Percentiles rank a stretch among this genome's conserved stretches.
phyloP scores from a whole-genome alignment of 345 rosid genomes.

The Sisymbrium altissimum region DNA sequence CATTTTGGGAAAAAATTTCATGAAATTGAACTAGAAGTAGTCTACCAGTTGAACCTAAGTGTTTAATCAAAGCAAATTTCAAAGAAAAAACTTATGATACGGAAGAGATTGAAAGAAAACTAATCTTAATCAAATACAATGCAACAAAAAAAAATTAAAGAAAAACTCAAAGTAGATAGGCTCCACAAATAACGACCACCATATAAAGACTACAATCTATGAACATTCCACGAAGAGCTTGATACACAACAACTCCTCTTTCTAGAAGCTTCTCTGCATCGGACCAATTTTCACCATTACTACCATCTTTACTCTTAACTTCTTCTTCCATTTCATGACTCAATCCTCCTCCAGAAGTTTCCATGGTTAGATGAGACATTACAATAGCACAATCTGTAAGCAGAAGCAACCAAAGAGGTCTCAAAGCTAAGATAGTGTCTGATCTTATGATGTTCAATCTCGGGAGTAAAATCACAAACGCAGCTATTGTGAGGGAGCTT shows the following conservation, averaged over 20 bases:
- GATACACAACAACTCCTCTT: conserved; percentile 65
- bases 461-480: conserved; percentile 48
- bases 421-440: conserved; percentile 39
- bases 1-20: background rate
- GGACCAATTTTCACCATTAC: conserved; percentile 32
- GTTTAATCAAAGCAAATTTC: background rate
- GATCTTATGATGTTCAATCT: conserved; percentile 43
- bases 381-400: conserved; percentile 54
- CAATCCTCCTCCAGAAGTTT: conserved; percentile 26
- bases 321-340: conserved; percentile 40
- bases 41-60: background rate
- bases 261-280: conserved; percentile 68
- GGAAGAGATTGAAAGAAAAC: background rate
- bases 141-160: background rate
- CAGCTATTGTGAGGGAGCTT: conserved; percentile 56
- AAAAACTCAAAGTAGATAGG: conserved; percentile 14
- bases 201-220: conserved; percentile 74
- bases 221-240: conserved; percentile 55
- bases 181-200: conserved; percentile 53
- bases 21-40: background rate
- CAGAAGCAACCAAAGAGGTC: conserved; percentile 65
- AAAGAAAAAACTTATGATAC: background rate
- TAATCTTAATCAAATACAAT: background rate
- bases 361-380: conserved; percentile 36
- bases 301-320: conserved; percentile 29